Base-by-base conservation (phyloP, 371 early-diverging fungal species). In the Mortierella sp. region DNA sequence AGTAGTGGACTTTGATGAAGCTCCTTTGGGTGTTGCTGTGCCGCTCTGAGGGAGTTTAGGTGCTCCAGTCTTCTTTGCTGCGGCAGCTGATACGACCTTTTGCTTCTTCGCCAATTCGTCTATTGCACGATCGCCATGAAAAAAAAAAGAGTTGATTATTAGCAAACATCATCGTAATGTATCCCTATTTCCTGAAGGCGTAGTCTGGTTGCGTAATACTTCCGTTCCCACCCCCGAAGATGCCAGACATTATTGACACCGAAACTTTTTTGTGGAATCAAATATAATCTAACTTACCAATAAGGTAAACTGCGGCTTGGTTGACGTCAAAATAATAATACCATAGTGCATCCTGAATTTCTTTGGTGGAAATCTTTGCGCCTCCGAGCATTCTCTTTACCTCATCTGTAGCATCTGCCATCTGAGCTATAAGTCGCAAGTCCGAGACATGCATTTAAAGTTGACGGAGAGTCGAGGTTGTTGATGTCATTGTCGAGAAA, bases 331-430 rank as follows among this genome's bases (percentile, higher is more conserved):
- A 89, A 62, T 89, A 90, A 57, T 88, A 90, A 59, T 92, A 85
- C 89, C 90, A 90, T 29, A 93, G 67, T 12, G 90, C 85, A 63
- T 92, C 90, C 71, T 89, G 88, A 40, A 93, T 89, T 57, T 91
- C 90, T 45, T 83, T 79, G 59, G 82, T 82, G 10, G 88, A 74
- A 8, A 90, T 68, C 22, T 82, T 70, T 3, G 80, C 69, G n/a
- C 83, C 75, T n/a, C 91, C 90, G 9, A 93, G 84, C 58, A 91
- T 75, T 17, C 70, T 68, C 51, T 81, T 75, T 10, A 93, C 86
- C 61, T 89, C 72, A 3, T 76, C 77, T 43, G 87, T 73, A 2
- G 88, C 91, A 22, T 85, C 83, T 6, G 89, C 85, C 72, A 93
- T 83, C 32, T 82, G 76, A 23, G 77, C 89, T 85, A 43, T 28